Conservation (phyloP, 2,329 filamentous ascomycete species). For the Aurifilum marmelostoma region DNA sequence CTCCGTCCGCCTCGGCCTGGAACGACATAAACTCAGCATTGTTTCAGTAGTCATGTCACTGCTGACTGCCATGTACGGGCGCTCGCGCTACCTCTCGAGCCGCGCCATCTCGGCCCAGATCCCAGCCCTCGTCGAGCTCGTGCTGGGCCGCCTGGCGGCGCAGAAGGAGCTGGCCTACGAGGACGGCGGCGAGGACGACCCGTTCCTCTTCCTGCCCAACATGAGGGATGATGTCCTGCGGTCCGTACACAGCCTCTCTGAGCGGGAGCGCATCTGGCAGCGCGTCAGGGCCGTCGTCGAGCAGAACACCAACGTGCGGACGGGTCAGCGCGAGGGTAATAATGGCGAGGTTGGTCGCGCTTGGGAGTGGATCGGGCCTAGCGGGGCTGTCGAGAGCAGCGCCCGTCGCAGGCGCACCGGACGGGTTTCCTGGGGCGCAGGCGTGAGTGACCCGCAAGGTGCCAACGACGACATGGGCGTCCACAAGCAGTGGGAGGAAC, state of each 20-base stretch:
- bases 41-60: slow-evolving; percentile 60
- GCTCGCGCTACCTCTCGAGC: slow-evolving; percentile 64
- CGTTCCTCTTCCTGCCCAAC: slow-evolving; percentile 85
- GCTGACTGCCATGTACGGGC: slow-evolving; percentile 62
- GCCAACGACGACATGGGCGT: slow-evolving; percentile 38
- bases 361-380: slow-evolving; percentile 72
- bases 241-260: slow-evolving; percentile 73
- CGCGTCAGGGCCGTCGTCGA: slow-evolving; percentile 85
- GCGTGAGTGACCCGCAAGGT: slow-evolving; percentile 36
- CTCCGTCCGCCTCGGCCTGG: slow-evolving; percentile 78
- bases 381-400: slow-evolving; percentile 44
- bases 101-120: slow-evolving; percentile 71
- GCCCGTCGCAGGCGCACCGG: slow-evolving; percentile 54
- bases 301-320: slow-evolving; percentile 89
- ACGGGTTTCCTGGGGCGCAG: slow-evolving; percentile 51
- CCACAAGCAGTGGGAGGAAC: slow-evolving; percentile 45
- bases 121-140: slow-evolving; percentile 82
- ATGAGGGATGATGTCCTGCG: slow-evolving; percentile 88
- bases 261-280: slow-evolving; percentile 82
- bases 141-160: slow-evolving; percentile 77
- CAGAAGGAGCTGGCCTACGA: slow-evolving; percentile 82
- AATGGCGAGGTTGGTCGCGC: slow-evolving; percentile 68
- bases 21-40: slow-evolving; percentile 86
- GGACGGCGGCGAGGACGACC: slow-evolving; percentile 70
- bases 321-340: slow-evolving; percentile 67